Conservation (phyloP, 768 basidiomycete species). For the Vararia minispora region DNA sequence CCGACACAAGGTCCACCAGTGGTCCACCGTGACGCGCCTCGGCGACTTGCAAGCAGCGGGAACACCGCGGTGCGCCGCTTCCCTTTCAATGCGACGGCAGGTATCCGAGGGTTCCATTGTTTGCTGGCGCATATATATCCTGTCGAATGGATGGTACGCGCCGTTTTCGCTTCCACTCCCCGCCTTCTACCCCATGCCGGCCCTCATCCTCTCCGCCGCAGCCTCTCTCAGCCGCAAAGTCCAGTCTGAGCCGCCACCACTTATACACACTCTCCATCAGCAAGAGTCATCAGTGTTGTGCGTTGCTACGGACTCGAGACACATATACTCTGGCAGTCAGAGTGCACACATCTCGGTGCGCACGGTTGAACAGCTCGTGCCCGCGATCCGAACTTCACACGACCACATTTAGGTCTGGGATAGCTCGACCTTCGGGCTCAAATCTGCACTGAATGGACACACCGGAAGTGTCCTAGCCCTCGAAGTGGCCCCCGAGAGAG, state of each 20-base stretch:
- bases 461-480: constrained; percentile 76
- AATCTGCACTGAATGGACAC: constrained; percentile 66
- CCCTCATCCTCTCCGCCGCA: constrained; percentile 2
- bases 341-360: constrained; percentile 10
- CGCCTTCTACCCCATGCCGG: constrained; percentile 5
- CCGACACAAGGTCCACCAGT: no score
- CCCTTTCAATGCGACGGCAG: no score
- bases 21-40: no score
- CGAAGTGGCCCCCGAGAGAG: constrained; percentile 60
- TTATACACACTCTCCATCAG: constrained; percentile 9
- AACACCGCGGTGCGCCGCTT: no score
- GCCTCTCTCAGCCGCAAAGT: constrained; percentile 13
- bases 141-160: no score
- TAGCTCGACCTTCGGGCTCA: constrained; percentile 55
- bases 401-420: constrained; percentile 74
- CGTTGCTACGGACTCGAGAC: constrained; percentile 6
- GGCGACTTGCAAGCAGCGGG: no score
- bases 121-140: no score
- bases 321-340: constrained; percentile 15
- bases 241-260: constrained; percentile 2
- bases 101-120: no score
- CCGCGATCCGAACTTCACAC: no score
- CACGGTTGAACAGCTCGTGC: no score
- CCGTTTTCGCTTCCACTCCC: no score
- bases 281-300: constrained; percentile 6